Percentiles rank a stretch among this genome's conserved stretches.
These are phyloP conservation scores for Mucor indicus DNA, from an alignment of 371 early-diverging fungal genomes.

Conservation along the genomic window DNA sequence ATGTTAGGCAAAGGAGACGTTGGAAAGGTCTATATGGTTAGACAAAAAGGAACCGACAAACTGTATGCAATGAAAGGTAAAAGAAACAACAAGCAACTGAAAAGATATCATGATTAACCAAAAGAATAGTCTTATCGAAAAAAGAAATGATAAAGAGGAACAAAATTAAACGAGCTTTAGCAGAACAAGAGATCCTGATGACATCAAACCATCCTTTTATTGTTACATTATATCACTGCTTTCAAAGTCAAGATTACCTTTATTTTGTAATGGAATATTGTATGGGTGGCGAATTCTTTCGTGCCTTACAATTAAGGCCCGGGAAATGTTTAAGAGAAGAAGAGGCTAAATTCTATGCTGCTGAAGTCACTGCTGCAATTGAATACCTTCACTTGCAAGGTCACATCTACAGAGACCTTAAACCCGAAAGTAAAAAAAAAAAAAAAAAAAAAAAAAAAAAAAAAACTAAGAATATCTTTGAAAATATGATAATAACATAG, in stretches of 20 bases:
- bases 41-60: conserved; percentile 78
- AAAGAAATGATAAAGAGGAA: conserved; percentile 94
- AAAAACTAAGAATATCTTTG: too few species aligned
- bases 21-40: conserved; percentile 93
- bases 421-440: conserved; percentile 90
- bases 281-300: conserved; percentile 97
- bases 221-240: conserved; percentile 94
- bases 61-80: conserved; percentile 92
- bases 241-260: conserved; percentile 92
- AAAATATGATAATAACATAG: too few species aligned
- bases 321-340: conserved; percentile 85
- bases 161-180: conserved; percentile 93
- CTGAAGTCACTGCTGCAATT: conserved; percentile 91
- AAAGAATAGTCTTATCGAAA: conserved; percentile 76
- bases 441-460: too few species aligned
- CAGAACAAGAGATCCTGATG: conserved; percentile 94
- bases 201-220: conserved; percentile 96
- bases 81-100: neutral
- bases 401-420: conserved; percentile 97
- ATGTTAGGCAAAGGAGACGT: conserved; percentile 96
- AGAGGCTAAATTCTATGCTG: conserved; percentile 95
- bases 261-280: conserved; percentile 99
- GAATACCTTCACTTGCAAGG: conserved; percentile 97
- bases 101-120: neutral
- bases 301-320: conserved; percentile 82